Base-by-base conservation (phyloP, 1,139 yeast genomes). In the Ogataea hybrid region DNA sequence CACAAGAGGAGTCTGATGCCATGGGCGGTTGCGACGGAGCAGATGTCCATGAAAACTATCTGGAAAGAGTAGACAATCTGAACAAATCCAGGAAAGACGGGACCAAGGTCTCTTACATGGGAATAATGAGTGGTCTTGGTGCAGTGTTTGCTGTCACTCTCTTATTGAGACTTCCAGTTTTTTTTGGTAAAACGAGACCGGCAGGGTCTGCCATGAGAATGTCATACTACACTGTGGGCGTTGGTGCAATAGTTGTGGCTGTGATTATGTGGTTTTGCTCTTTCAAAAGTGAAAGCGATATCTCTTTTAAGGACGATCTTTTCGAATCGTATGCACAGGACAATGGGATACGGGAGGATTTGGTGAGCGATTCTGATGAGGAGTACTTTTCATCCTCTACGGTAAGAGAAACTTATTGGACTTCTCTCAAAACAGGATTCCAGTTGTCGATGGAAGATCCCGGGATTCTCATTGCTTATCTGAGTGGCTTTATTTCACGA, bases 401-500 rank as follows among this genome's bases (percentile, higher is more conserved):
- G 42, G 34, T 4, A 46, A 46, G 44, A 9, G 57, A 51, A 41
- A 43, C 59, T 29, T 76, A 74, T 51, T 53, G 70, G 28, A 57
- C 64, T 25, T 57, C 77, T 12, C 54, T 80, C 17, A 55, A 58
- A 34, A 63, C 65, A 12, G 89, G 88, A 2, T 25, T 50, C 10
- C 42, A 49, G 6, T 56, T 64, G 11, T 62, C 73, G 3, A 53
- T 57, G 28, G 46, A 56, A 10, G 65, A 67, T 48, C 58, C 63
- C 11, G 58, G 62, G 16, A 64, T 73, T 14, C 67, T 70, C 39
- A 59, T 81, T 31, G 81, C 88, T 0, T 82, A 79, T 52, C 51
- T 72, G 11, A 87, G 86, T 5, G 77, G 81, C 1, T 76, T 81
- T 52, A 79, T 80, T 14, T 79, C 88, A 2, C 70, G 90, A 36